These are phyloP conservation scores for Ustilago lituana DNA, from an alignment of 1,284 basidiomycete species.

Conservation along the genomic window DNA sequence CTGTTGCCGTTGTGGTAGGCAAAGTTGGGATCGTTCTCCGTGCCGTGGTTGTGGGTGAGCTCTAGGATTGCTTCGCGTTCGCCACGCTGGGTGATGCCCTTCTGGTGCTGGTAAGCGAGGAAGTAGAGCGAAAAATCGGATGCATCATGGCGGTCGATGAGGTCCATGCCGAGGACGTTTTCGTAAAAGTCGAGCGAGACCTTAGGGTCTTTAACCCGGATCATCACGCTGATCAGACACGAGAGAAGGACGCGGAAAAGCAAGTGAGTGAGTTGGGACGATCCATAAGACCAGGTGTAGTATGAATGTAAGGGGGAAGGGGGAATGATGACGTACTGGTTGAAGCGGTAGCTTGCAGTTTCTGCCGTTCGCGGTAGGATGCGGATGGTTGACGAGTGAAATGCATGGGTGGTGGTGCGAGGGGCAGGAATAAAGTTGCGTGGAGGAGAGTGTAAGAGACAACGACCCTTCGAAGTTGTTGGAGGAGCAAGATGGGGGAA, in stretches of 20 bases:
- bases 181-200: conserved; percentile 62
- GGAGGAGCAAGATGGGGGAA: neutral
- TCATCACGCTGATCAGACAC: conserved; percentile 77
- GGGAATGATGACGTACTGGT: conserved; percentile 54
- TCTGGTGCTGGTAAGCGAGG: conserved; percentile 78
- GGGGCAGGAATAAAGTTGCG: conserved; percentile 6
- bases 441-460: conserved; percentile 13
- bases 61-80: conserved; percentile 71
- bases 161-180: conserved; percentile 82
- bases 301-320: neutral
- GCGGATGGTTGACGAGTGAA: neutral
- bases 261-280: no score
- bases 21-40: conserved; percentile 60
- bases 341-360: conserved; percentile 62
- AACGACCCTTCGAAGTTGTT: neutral
- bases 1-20: conserved; percentile 65
- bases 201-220: conserved; percentile 88
- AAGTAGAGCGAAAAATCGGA: conserved; percentile 76
- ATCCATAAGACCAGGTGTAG: neutral
- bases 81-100: conserved; percentile 69
- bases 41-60: conserved; percentile 63
- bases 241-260: no score
- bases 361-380: conserved; percentile 39
- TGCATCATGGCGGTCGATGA: conserved; percentile 71
- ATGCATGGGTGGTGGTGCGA: neutral